Conservation (phyloP, 176 grass and related monocot genomes). For the Typha latifolia region DNA sequence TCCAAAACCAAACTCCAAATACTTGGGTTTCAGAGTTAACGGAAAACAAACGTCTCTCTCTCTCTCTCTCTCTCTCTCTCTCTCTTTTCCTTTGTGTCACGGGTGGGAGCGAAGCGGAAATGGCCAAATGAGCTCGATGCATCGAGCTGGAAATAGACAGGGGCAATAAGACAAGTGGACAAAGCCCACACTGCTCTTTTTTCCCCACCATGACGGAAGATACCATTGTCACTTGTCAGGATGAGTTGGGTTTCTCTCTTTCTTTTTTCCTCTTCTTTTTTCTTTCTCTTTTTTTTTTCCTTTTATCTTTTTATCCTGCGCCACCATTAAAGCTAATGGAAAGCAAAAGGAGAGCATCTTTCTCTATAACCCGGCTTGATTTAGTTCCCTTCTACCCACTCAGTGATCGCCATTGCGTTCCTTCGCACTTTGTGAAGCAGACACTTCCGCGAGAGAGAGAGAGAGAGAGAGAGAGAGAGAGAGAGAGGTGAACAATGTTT, state of each 20-base stretch:
- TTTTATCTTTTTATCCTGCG: slow-evolving; percentile 2
- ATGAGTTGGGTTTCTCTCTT: not conserved
- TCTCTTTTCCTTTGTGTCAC: slow-evolving; percentile 40
- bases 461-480: too few species aligned
- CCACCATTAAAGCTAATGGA: slow-evolving; percentile 26
- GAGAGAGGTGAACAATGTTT: too few species aligned
- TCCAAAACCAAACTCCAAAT: not conserved
- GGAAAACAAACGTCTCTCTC: slow-evolving; percentile 28
- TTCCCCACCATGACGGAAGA: slow-evolving; percentile 14
- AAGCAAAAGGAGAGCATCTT: slow-evolving; percentile 33
- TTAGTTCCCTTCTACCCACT: slow-evolving; percentile 10
- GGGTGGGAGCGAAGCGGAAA: slow-evolving; percentile 40
- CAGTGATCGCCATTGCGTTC: not conserved
- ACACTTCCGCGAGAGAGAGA: not conserved
- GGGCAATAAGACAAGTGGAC: slow-evolving; percentile 32
- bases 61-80: slow-evolving; percentile 26
- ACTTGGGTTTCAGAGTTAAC: not conserved
- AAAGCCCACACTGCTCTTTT: slow-evolving; percentile 23
- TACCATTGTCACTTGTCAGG: not conserved
- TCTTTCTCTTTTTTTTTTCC: slow-evolving; percentile 12
- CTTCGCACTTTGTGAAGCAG: not conserved
- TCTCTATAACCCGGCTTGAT: slow-evolving; percentile 17
- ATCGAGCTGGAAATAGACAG: slow-evolving; percentile 56
- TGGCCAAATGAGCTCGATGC: slow-evolving; percentile 21
- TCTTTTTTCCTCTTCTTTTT: not conserved